phyloP scores from a whole-genome alignment of 169 alveolate species.

The Plasmodium adleri region DNA sequence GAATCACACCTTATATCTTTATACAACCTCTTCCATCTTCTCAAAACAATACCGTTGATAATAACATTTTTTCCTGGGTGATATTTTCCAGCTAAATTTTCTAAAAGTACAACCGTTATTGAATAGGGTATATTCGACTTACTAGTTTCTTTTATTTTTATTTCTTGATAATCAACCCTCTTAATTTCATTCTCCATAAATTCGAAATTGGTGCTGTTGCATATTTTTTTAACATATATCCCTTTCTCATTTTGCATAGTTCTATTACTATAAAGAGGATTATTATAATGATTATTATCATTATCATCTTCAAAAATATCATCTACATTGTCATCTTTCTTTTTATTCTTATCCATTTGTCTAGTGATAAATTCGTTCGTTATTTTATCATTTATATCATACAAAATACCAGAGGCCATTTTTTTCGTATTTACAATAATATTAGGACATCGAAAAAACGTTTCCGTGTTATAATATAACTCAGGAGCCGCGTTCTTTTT shows the following conservation, averaged over 20 bases:
- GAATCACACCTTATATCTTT: constrained; percentile 81
- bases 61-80: constrained; percentile 84
- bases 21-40: constrained; percentile 79
- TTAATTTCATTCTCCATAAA: constrained; percentile 59
- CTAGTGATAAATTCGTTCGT: background rate
- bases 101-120: constrained; percentile 81
- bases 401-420: too few species aligned
- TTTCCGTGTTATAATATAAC: constrained; percentile 69
- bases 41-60: constrained; percentile 77
- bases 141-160: constrained; percentile 49
- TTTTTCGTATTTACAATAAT: constrained; percentile 5
- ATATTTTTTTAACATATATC: constrained; percentile 45
- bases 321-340: background rate
- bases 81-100: constrained; percentile 82
- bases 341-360: background rate
- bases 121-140: constrained; percentile 78
- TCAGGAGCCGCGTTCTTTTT: constrained; percentile 80
- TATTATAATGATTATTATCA: background rate
- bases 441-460: constrained; percentile 73
- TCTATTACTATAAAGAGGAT: background rate
- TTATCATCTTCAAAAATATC: background rate
- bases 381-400: too few species aligned
- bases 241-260: constrained; percentile 1
- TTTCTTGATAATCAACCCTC: constrained; percentile 82
- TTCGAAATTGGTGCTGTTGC: constrained; percentile 72